A percentile compares a stretch with the other conserved stretches of the same genome.
These are phyloP conservation scores for Melastoma candidum DNA, from an alignment of 441 rosid genomes.

Conservation along the genomic window DNA sequence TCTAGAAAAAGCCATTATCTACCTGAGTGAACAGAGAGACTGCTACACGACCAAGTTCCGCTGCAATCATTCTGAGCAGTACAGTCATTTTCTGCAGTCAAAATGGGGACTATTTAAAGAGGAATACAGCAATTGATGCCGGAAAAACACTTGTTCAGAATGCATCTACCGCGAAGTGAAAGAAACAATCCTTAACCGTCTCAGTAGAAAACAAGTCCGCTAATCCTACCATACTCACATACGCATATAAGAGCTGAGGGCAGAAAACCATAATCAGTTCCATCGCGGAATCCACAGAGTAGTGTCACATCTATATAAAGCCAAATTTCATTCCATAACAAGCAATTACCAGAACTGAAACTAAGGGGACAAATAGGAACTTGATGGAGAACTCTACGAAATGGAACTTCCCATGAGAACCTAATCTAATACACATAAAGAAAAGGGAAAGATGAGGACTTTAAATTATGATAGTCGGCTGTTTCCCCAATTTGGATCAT, in stretches of 20 bases:
- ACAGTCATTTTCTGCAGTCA: slow-evolving; percentile 60
- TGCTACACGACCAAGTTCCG: slow-evolving; percentile 95
- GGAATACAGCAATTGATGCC: background rate
- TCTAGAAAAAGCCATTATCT: slow-evolving; percentile 1
- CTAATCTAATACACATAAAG: no score
- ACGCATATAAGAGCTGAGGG: no score
- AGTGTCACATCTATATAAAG: slow-evolving; percentile 82
- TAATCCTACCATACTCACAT: no score
- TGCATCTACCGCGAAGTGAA: no score
- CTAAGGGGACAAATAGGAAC: no score
- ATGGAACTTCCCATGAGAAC: no score
- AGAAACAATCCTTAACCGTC: no score
- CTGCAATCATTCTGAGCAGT: slow-evolving; percentile 91
- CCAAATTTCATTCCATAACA: background rate
- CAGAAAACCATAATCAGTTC: slow-evolving; percentile 26
- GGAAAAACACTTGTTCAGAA: no score
- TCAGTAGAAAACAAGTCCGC: no score
- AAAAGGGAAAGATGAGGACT: background rate
- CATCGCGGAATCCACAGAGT: slow-evolving; percentile 83
- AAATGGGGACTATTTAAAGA: slow-evolving; percentile 8
- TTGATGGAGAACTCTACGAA: no score
- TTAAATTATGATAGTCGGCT: slow-evolving; percentile 80
- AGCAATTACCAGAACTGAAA: no score
- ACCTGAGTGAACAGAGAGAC: slow-evolving; percentile 64
- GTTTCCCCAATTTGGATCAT: slow-evolving; percentile 87